Base-by-base conservation (phyloP, 371 early-diverging fungal genomes). In the Syncephalastrum sp. region DNA sequence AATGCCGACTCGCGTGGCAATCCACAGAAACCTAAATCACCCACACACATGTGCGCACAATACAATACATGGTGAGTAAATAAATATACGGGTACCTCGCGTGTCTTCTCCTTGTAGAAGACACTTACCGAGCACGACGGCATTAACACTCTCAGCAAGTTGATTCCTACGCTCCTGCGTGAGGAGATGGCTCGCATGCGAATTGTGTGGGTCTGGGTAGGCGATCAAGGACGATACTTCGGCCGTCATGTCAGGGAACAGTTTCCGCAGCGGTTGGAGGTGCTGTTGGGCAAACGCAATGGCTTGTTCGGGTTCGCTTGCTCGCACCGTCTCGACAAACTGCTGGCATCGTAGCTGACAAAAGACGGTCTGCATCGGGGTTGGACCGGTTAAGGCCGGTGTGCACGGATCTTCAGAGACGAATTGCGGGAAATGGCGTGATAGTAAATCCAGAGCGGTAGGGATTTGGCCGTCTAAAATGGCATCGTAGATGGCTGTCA, bases 171-270 rank as follows among this genome's bases (percentile, higher is more conserved):
- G 64, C 27, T 75, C 67, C 42, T 72, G 70, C 14, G 56, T 50
- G n/a, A 75, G 33, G 29, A 75, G 53, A 50, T 75, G 67, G 13
- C 54, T 56, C 1, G 59, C 57, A 47, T 64, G 59, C 4, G 76
- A 71, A 44, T 69, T 55, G 17, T 60, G 48, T n/a, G 76, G 76
- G 53, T 72, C 63, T 7, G 56, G 50, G 60, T 75, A 75, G 21
- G 76, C 76, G 38, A 75, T 75, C 5, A 75, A 42, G 7, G 70
- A 61, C 4, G 76, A 62, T 2, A 75, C 76, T 50, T 75, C 68
- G 17, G 63, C 63, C 5, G 63, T 60, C 24, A 61, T 48, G n/a
- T 70, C 69, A 27, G 55, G 72, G 12, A 53, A 50, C 16, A 47
- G 29, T 25, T 50, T 58, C 19, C 64, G 56, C n/a, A 56, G 53